phyloP scores from a whole-genome alignment of 345 rosid species.

The Cardiospermum halicacabum region DNA sequence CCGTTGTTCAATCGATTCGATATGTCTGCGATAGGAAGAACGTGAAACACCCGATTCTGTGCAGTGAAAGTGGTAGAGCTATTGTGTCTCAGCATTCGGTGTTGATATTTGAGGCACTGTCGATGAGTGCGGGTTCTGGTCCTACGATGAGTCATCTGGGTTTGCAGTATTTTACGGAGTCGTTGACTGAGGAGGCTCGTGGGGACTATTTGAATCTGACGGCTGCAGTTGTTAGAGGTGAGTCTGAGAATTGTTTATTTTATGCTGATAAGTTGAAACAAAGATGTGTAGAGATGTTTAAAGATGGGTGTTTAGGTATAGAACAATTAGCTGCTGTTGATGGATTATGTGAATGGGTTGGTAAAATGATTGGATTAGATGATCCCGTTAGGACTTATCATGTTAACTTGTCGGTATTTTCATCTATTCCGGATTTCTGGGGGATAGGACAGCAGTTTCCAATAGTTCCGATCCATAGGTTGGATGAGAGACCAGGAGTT shows the following conservation, averaged over 20 bases:
- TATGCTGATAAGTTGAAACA: constrained; percentile 82
- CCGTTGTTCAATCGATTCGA: constrained; percentile 66
- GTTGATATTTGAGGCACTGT: constrained; percentile 74
- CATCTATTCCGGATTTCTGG: constrained; percentile 98
- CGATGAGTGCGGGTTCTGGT: constrained; percentile 24
- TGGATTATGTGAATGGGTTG: constrained; percentile 68
- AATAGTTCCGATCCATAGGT: constrained; percentile 77
- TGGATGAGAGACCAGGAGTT: constrained; percentile 63
- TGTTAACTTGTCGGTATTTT: constrained; percentile 80
- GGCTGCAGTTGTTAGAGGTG: constrained; percentile 58
- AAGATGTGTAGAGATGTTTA: constrained; percentile 71
- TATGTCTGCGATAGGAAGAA: constrained; percentile 65
- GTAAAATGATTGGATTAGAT: constrained; percentile 44
- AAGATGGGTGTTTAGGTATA: constrained; percentile 68
- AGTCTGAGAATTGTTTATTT: constrained; percentile 55
- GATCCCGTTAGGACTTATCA: constrained; percentile 66
- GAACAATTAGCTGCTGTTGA: constrained; percentile 86
- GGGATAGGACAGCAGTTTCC: constrained; percentile 92
- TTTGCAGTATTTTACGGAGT: constrained; percentile 54
- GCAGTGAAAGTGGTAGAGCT: constrained; percentile 92
- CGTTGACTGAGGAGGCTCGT: constrained; percentile 61
- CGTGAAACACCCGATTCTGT: constrained; percentile 71
- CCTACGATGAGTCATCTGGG: constrained; percentile 29
- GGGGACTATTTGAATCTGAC: constrained; percentile 46
- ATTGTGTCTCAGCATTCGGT: constrained; percentile 89